Percentiles rank a stretch among this genome's conserved stretches.
These are phyloP conservation scores for Rugosomyces carneus DNA, from an alignment of 1,284 basidiomycete species.

Conservation along the genomic window DNA sequence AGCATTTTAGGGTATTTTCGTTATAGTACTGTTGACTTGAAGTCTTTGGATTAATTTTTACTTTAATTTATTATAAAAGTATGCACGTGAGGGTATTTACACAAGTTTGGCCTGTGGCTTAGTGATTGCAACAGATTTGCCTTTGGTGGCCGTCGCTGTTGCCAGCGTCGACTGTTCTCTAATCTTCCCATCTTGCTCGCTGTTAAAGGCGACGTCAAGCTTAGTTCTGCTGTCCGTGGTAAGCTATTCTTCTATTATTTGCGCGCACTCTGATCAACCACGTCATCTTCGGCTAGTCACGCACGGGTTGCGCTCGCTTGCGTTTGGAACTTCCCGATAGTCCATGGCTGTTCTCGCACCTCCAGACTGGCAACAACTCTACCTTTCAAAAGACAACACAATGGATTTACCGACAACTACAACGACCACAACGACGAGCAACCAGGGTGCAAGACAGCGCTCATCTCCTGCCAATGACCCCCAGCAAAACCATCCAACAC, in stretches of 20 bases:
- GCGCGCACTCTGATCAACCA: constrained; percentile 13
- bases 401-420: constrained; percentile 63
- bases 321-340: constrained; percentile 21
- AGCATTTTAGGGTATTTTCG: too few relatives aligned
- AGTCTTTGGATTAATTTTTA: too few relatives aligned
- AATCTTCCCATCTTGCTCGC: constrained; percentile 15
- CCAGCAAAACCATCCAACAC: constrained; percentile 19
- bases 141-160: constrained; percentile 25
- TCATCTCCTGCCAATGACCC: constrained; percentile 51
- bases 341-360: constrained; percentile 74
- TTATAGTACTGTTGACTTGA: too few relatives aligned
- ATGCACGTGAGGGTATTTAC: constrained; percentile 24
- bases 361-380: constrained; percentile 55
- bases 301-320: constrained; percentile 17
- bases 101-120: constrained; percentile 31
- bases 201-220: constrained; percentile 14
- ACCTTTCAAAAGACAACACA: constrained; percentile 47
- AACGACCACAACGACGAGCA: constrained; percentile 35
- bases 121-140: constrained; percentile 35
- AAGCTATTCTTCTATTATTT: background rate
- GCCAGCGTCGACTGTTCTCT: constrained; percentile 23
- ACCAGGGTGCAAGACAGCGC: constrained; percentile 46
- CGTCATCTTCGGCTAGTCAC: constrained; percentile 18
- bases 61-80: too few relatives aligned
- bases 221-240: constrained; percentile 11